These are phyloP conservation scores for Cucurbita moschata DNA, from an alignment of 306 rosid genomes.

Conservation along the genomic window DNA sequence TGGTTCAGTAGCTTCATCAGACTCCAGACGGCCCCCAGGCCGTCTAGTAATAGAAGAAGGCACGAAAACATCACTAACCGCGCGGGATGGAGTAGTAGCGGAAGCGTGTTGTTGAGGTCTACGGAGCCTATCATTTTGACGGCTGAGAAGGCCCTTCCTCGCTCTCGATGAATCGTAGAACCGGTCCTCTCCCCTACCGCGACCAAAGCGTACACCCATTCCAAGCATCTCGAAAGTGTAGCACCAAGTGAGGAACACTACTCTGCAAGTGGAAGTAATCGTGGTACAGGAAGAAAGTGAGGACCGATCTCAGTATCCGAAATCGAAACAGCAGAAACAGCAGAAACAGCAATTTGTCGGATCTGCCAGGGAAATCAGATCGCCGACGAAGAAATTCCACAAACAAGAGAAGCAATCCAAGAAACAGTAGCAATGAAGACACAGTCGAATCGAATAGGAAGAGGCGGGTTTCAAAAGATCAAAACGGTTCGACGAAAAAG, in stretches of 20 bases:
- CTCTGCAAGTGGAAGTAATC: background rate
- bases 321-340: background rate
- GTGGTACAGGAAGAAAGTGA: background rate
- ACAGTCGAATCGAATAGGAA: constrained; percentile 2
- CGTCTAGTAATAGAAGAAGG: background rate
- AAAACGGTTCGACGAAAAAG: background rate
- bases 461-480: constrained; percentile 13
- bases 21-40: constrained; percentile 30
- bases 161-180: constrained; percentile 38
- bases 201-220: constrained; percentile 39
- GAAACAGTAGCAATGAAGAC: background rate
- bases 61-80: background rate
- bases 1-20: constrained; percentile 15
- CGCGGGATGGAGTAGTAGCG: constrained; percentile 1
- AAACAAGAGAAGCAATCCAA: background rate
- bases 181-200: constrained; percentile 60
- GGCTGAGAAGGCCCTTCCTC: constrained; percentile 25
- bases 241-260: background rate
- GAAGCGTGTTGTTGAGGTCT: constrained; percentile 6
- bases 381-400: background rate
- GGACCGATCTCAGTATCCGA: background rate
- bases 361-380: background rate
- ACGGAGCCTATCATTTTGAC: constrained; percentile 1
- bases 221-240: constrained; percentile 37
- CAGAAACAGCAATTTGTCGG: background rate